Conservation (phyloP, 1,284 basidiomycete genomes). For the Flammula alnicola region DNA sequence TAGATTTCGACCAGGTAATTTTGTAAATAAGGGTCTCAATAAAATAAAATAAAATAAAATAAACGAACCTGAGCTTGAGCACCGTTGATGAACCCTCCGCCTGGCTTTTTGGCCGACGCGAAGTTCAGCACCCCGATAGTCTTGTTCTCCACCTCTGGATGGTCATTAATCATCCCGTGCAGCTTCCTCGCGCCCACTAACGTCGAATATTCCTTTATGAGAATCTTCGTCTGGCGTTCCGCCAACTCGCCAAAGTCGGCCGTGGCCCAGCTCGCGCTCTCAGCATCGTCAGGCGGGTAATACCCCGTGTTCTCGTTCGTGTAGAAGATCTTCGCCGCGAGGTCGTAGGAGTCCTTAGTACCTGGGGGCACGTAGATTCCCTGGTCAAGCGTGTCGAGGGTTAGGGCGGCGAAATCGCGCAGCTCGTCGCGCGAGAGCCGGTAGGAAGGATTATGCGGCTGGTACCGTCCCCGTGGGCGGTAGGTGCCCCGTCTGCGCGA, state of each 20-base stretch:
- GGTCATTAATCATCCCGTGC: slow-evolving; percentile 14
- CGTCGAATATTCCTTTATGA: slow-evolving; percentile 28
- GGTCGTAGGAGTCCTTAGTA: slow-evolving; percentile 16
- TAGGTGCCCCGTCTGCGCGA: background rate
- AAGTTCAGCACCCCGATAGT: slow-evolving; percentile 69
- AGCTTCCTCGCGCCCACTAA: slow-evolving; percentile 26
- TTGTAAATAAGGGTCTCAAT: background rate
- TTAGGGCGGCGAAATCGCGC: slow-evolving; percentile 21
- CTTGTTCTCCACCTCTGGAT: slow-evolving; percentile 26
- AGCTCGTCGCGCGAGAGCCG: slow-evolving; percentile 25
- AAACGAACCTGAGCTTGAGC: slow-evolving; percentile 62
- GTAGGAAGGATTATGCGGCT: slow-evolving; percentile 17
- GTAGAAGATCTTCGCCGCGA: slow-evolving; percentile 17
- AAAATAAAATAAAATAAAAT: background rate
- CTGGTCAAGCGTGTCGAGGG: slow-evolving; percentile 22
- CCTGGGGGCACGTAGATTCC: slow-evolving; percentile 24
- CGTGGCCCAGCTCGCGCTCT: slow-evolving; percentile 13
- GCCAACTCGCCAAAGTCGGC: slow-evolving; percentile 5
- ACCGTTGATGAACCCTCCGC: slow-evolving; percentile 72
- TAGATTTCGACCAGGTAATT: background rate
- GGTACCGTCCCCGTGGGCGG: slow-evolving; percentile 15
- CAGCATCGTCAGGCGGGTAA: slow-evolving; percentile 20
- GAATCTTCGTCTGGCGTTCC: slow-evolving; percentile 15
- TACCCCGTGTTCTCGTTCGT: slow-evolving; percentile 23
- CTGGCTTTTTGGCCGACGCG: slow-evolving; percentile 71